Base-by-base conservation (phyloP, 768 basidiomycete genomes). In the Hemileccinum impolitum region DNA sequence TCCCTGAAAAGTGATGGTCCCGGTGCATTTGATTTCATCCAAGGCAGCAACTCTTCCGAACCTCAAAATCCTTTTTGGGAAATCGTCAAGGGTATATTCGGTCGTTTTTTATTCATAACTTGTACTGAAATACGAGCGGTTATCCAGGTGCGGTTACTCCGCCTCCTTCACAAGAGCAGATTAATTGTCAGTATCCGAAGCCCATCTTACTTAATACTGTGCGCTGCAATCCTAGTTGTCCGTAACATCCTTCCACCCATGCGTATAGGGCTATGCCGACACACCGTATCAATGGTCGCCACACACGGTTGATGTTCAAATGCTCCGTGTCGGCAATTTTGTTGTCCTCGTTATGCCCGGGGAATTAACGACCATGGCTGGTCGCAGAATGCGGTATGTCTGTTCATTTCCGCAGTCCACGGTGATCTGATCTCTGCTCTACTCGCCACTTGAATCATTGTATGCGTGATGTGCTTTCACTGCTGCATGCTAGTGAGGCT, bases 361-460 rank as follows among this genome's bases (percentile, higher is more conserved):
- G 26, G 89, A 91, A 64, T 65, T 88, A 49, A 90, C 88, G 6
- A 91, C 89, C 3, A 90, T 90, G 89, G 75, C 86, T 34, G 88
- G 88, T 13, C 70, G 89, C 51, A 77, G 89, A 35, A 73, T 90
- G 48, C 77, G 87, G 84, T 86, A 48, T 42, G 78, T 64, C 7
- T 43, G 31, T 50, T n/a, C 38, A 25, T 39, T 35, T 43, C 23
- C 15, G 2, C 2, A 8, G 17, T 30, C 12, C 14, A 9, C 2
- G 4, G 12, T 25, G 13, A 35, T 42, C 59, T 58, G 43, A 60
- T 23, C 6, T n/a, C 12, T 30, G 34, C 19, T 37, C 2, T 44
- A 10, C 28, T 36, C 23, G 15, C 38, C 25, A 21, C 14, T 5
- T 13, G 17, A 28, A 46, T 18, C 14, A 21, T 26, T 26, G 6